Base-by-base conservation (phyloP, 768 basidiomycete species). In the Leccinum broughii region DNA sequence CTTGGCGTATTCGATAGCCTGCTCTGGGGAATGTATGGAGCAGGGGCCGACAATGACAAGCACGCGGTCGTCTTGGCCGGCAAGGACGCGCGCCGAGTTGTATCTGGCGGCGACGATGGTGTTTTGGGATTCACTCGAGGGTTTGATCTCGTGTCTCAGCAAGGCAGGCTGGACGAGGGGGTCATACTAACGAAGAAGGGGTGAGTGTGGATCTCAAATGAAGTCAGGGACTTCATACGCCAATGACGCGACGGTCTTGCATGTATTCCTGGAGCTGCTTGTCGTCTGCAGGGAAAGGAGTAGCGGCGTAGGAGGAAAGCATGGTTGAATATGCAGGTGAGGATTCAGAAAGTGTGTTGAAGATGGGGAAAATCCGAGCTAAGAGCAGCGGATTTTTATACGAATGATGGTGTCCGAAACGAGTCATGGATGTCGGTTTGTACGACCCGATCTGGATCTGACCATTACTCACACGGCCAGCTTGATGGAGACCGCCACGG, bases 41-140 rank as follows among this genome's bases (percentile, higher is more conserved):
- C 96, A 98, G 26, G 96, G 96, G 3, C 96, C 96, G 64, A 98
- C 89, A 68, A 98, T 81, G 69, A 98, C 94, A 48, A 98, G 80
- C 2, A 98, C 64, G 51, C 94, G 86, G 63, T 92, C 89, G 65
- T 95, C 95, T 41, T 86, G 84, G 24, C 95, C 94, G 0, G 90
- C 85, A 34, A 95, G 80, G 65, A 96, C 86, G 59, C 85, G 80
- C 0, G 94, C 91, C 0, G 93, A 84, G 61, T 81, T 81, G 78
- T 85, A 89, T 63, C 96, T 89, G 4, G 93, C 88, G 17, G 82
- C 74, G 3, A 92, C 87, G 73, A 97, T 90, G 20, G 90, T 94
- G 66, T 79, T 82, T 65, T 85, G 84, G 0, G 93, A 89, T 9
- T 75, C 75, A 13, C 80, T 66, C 17, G 88, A 78, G 4, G 92